Evolutionary conservation across 2,329 filamentous ascomycete species (phyloP).

Genomic region (Rosellinia necatrix): DNA sequence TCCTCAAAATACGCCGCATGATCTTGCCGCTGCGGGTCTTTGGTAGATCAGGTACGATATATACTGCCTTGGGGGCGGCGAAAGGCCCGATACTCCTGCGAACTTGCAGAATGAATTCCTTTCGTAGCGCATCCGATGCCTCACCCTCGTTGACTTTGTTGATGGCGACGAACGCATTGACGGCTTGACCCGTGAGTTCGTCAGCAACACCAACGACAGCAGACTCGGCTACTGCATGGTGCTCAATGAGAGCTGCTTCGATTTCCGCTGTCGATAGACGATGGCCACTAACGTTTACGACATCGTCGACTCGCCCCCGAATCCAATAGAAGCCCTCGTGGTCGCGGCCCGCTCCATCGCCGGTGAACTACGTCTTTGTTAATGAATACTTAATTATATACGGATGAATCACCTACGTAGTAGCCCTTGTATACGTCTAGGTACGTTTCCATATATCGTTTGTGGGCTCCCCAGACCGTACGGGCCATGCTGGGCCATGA

Average conservation of each 20-base stretch:
- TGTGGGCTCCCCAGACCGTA: constrained; percentile 96
- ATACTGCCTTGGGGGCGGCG: constrained; percentile 92
- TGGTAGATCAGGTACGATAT: constrained; percentile 88
- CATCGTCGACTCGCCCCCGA: constrained; percentile 95
- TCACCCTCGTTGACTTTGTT: constrained; percentile 84
- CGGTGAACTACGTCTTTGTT: constrained; percentile 68
- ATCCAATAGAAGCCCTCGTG: constrained; percentile 99
- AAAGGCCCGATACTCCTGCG: constrained; percentile 98
- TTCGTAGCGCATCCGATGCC: constrained; percentile 77
- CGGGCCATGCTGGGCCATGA: constrained; percentile 98
- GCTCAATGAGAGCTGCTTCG: constrained; percentile 93
- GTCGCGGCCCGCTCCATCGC: constrained; percentile 92
- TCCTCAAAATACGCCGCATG: constrained; percentile 94
- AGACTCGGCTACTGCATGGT: constrained; percentile 86
- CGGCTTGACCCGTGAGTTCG: constrained; percentile 94
- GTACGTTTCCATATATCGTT: constrained; percentile 98
- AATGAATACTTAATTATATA: constrained; percentile 18
- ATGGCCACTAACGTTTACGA: constrained; percentile 97
- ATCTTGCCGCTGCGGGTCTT: constrained; percentile 99
- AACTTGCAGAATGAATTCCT: constrained; percentile 92
- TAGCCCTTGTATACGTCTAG: constrained; percentile 97
- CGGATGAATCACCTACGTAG: constrained; percentile 70
- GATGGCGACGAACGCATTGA: constrained; percentile 94
- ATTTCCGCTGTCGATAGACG: constrained; percentile 97
- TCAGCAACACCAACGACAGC: constrained; percentile 93